Base-by-base conservation (phyloP, 345 rosid species). In the Excoecaria agallocha region DNA sequence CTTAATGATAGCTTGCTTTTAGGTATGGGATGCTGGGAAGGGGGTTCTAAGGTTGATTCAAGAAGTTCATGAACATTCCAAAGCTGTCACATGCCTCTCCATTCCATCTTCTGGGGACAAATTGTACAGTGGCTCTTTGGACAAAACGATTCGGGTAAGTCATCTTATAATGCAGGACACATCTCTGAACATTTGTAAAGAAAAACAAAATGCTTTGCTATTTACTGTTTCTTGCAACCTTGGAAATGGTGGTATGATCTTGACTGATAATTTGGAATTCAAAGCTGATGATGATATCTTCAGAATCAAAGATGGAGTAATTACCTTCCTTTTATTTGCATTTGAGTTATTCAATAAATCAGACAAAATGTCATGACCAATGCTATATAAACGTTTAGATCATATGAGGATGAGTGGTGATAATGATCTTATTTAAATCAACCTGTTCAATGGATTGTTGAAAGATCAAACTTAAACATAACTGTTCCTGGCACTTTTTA, bases 11-110 rank as follows among this genome's bases (percentile, higher is more conserved):
- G 25, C 3, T 75, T 74, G 8, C 12, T 55, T 65, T 51, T 24
- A 89, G 94, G 82, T 88, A 63, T 88, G 91, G 90, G 86, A 84
- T 74, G 64, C 85, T 41, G 80, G 89, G 69, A 90, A 85, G 77
- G 80, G 82, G 72, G 72, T 63, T 64, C 60, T 83, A 22, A 80
- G 87, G 72, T 68, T 88, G 66, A 80, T 83, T 59, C 88, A 86
- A 76, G 88, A 88, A 81, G 88, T 75, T 46, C 87, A 78, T 0
- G 91, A 86, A 50, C 91, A 88, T 52, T 57, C 80, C n/a, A 90
- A 83, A 51, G 91, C 90, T 20, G 89, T 88, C 49, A 85, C 90
- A 3, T 82, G 91, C 82, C 86, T 88, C 48, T 82, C 74, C 61
- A 70, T 81, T 74, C 70, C 90, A 60, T 55, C 89, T 72, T 79